Evolutionary conservation across 495 filamentous ascomycete genomes (phyloP).

Genomic region (Talaromyces nanjingensis): DNA sequence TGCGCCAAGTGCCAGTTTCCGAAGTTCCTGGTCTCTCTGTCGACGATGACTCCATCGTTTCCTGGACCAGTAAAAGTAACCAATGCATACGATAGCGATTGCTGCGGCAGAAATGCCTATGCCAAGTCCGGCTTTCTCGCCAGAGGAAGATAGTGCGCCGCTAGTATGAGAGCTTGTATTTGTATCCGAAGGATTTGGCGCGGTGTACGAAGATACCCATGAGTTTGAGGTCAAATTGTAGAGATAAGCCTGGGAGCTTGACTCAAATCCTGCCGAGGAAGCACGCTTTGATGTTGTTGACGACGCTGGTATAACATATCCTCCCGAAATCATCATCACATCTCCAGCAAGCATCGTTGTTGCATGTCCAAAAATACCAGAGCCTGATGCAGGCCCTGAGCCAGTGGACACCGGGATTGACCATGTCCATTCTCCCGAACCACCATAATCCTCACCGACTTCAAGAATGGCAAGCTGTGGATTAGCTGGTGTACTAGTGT

Average conservation of each 20-base stretch:
- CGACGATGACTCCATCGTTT: conserved; percentile 40
- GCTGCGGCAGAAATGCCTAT: conserved; percentile 57
- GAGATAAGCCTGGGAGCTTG: conserved; percentile 51
- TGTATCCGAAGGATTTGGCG: conserved; percentile 30
- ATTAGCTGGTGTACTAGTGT: conserved; percentile 61
- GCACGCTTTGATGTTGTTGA: conserved; percentile 31
- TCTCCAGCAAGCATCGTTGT: conserved; percentile 76
- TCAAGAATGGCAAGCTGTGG: conserved; percentile 75
- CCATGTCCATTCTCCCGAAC: conserved; percentile 68
- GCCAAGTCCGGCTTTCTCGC: conserved; percentile 59
- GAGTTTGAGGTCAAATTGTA: conserved; percentile 70
- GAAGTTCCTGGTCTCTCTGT: conserved; percentile 45
- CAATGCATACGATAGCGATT: conserved; percentile 46
- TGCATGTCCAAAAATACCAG: conserved; percentile 79
- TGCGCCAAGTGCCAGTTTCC: conserved; percentile 43
- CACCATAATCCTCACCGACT: conserved; percentile 63
- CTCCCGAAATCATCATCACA: conserved; percentile 85
- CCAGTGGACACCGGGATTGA: conserved; percentile 43
- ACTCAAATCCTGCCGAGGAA: conserved; percentile 19
- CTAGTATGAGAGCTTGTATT: neutral
- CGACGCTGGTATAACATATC: conserved; percentile 58
- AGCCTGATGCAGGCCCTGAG: conserved; percentile 34
- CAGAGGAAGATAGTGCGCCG: conserved; percentile 19
- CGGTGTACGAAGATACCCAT: conserved; percentile 65
- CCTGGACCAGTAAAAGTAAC: conserved; percentile 39